A percentile compares a stretch with the other conserved stretches of the same genome.
These are phyloP conservation scores for Pseudogymnoascus sp. DNA, from an alignment of 2,329 filamentous ascomycete genomes.

Conservation along the genomic window DNA sequence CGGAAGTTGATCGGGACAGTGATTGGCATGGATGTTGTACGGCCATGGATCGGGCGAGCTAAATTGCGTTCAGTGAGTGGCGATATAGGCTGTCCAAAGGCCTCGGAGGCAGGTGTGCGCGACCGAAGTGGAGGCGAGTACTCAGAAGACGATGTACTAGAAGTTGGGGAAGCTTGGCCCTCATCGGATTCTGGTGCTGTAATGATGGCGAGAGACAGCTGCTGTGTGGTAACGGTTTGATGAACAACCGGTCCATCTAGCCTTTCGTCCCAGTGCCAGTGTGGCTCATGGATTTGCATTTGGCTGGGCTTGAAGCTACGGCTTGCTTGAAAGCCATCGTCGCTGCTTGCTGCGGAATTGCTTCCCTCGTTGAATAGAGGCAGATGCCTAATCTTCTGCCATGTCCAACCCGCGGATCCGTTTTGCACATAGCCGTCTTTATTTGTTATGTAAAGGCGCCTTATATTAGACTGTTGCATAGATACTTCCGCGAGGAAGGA, in stretches of 20 bases:
- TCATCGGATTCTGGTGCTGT: constrained; percentile 34
- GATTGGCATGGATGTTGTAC: constrained; percentile 47
- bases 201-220: constrained; percentile 35
- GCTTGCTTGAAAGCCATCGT: constrained; percentile 39
- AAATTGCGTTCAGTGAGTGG: constrained; percentile 25
- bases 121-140: constrained; percentile 22
- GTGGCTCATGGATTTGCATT: constrained; percentile 57
- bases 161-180: constrained; percentile 22
- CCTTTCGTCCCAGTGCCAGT: constrained; percentile 60
- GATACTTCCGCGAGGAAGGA: constrained; percentile 63
- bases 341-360: constrained; percentile 19
- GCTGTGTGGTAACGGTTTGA: constrained; percentile 38
- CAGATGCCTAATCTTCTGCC: constrained; percentile 60
- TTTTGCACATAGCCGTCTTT: constrained; percentile 68
- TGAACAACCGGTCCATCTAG: constrained; percentile 48
- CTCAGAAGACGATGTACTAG: constrained; percentile 27
- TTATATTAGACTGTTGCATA: constrained; percentile 59
- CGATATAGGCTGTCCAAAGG: constrained; percentile 16
- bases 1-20: constrained; percentile 33
- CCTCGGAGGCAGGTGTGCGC: constrained; percentile 22
- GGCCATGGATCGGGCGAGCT: constrained; percentile 42
- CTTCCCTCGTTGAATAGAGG: constrained; percentile 37
- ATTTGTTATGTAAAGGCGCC: constrained; percentile 69
- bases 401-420: constrained; percentile 56
- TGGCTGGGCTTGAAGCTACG: constrained; percentile 38